Percentiles rank a stretch among this genome's conserved stretches.
Conservation (phyloP, 2,329 filamentous ascomycete species). For the Cladophialophora psammophila region DNA sequence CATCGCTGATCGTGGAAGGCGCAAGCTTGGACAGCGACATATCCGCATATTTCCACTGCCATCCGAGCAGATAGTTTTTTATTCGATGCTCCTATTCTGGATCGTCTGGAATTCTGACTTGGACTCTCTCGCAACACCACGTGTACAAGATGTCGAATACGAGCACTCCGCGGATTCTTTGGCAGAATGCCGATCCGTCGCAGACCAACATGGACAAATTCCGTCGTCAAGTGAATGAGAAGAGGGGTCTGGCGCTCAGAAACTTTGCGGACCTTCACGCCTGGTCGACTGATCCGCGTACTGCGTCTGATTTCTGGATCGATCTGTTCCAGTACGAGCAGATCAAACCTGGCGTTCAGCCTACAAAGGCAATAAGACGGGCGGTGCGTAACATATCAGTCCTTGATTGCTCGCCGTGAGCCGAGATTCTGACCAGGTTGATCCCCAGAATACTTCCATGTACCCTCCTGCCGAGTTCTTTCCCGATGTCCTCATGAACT, state of each 20-base stretch:
- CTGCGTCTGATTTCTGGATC: slow-evolving; percentile 11
- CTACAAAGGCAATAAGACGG: neutral
- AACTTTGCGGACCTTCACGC: slow-evolving; percentile 9
- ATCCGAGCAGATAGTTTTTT: too few species aligned
- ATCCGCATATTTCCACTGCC: too few species aligned
- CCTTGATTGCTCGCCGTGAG: too few species aligned
- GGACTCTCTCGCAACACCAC: neutral
- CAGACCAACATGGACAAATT: slow-evolving; percentile 10
- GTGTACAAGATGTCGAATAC: neutral
- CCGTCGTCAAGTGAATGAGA: slow-evolving; percentile 3
- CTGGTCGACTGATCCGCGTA: slow-evolving; percentile 1
- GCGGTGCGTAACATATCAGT: neutral
- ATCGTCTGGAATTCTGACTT: too few species aligned
- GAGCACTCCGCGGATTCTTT: neutral
- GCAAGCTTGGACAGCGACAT: too few species aligned
- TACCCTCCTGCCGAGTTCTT: slow-evolving; percentile 54
- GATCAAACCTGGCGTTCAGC: neutral
- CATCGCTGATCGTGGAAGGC: too few species aligned
- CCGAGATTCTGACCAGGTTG: neutral
- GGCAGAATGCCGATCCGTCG: neutral
- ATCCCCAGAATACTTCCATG: slow-evolving; percentile 3
- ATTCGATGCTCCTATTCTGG: too few species aligned
- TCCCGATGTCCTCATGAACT: slow-evolving; percentile 65
- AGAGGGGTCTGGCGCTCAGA: neutral
- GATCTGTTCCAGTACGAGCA: slow-evolving; percentile 7